Conservation (phyloP, 805 yeast species). For the Ogataea ramenticola region DNA sequence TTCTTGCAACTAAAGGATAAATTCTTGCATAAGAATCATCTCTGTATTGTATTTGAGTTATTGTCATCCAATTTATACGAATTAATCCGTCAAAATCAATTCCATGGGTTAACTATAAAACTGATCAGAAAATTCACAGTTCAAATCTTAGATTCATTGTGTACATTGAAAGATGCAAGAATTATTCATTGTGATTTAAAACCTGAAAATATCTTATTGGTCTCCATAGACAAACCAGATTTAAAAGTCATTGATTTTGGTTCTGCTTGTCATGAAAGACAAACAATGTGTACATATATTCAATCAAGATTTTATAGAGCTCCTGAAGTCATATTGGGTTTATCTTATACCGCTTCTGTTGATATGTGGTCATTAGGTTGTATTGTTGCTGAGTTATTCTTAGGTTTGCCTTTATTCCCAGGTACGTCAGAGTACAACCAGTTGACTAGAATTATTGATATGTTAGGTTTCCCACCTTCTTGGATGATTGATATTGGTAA, state of each 20-base stretch:
- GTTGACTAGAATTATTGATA: constrained; percentile 69
- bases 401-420: constrained; percentile 91
- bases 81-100: constrained; percentile 85
- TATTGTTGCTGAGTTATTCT: constrained; percentile 48
- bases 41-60: constrained; percentile 88
- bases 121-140: constrained; percentile 70
- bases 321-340: constrained; percentile 88
- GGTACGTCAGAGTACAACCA: constrained; percentile 94
- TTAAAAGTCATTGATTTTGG: constrained; percentile 95
- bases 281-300: constrained; percentile 83
- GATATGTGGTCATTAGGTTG: constrained; percentile 73
- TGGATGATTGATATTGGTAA: constrained; percentile 98
- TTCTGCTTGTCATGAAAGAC: constrained; percentile 87
- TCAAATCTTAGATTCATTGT: constrained; percentile 76
- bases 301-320: constrained; percentile 91
- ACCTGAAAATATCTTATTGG: constrained; percentile 87
- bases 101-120: constrained; percentile 79
- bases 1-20: constrained; percentile 77
- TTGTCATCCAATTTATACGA: constrained; percentile 86
- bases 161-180: constrained; percentile 72
- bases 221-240: constrained; percentile 74
- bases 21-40: constrained; percentile 85
- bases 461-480: constrained; percentile 81
- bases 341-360: constrained; percentile 86
- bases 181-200: constrained; percentile 94